Conservation (phyloP, 73 alveolate genomes). For the Paraurostyla sp. region DNA sequence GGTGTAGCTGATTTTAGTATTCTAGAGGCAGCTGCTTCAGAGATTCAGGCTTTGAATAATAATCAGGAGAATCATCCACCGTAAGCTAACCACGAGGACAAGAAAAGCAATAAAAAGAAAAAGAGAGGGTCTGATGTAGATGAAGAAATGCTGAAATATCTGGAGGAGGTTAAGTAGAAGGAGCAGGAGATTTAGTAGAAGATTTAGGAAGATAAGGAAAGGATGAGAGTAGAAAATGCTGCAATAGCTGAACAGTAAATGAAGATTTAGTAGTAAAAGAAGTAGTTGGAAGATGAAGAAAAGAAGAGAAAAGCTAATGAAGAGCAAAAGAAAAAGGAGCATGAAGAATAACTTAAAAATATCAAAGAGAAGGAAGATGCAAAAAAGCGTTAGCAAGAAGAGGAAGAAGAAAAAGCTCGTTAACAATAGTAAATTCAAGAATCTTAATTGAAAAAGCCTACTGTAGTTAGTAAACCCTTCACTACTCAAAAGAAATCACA, state of each 20-base stretch:
- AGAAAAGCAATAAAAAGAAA: background rate
- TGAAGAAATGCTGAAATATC: constrained; percentile 34
- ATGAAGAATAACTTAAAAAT: background rate
- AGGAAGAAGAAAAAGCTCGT: constrained; percentile 3
- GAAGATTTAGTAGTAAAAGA: background rate
- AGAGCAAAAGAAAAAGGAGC: background rate
- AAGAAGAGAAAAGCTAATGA: constrained; percentile 7
- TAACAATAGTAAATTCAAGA: background rate
- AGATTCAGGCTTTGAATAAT: background rate
- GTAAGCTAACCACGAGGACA: background rate
- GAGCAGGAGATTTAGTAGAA: constrained; percentile 33
- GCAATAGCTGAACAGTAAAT: background rate
- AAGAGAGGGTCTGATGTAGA: constrained; percentile 53
- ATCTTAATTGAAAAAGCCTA: constrained; percentile 3
- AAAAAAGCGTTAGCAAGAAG: background rate
- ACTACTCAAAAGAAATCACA: background rate
- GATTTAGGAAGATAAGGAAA: background rate
- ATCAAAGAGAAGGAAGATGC: constrained; percentile 23
- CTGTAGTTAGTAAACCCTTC: background rate
- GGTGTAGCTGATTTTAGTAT: constrained; percentile 40
- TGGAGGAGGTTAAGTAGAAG: constrained; percentile 21
- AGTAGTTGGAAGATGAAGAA: constrained; percentile 9
- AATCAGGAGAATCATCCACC: background rate
- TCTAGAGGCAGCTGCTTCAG: constrained; percentile 42
- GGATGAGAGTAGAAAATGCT: background rate